These are phyloP conservation scores for grape (Vitis vinifera) DNA, from an alignment of 164 flowering plant species.

Conservation along the genomic window DNA sequence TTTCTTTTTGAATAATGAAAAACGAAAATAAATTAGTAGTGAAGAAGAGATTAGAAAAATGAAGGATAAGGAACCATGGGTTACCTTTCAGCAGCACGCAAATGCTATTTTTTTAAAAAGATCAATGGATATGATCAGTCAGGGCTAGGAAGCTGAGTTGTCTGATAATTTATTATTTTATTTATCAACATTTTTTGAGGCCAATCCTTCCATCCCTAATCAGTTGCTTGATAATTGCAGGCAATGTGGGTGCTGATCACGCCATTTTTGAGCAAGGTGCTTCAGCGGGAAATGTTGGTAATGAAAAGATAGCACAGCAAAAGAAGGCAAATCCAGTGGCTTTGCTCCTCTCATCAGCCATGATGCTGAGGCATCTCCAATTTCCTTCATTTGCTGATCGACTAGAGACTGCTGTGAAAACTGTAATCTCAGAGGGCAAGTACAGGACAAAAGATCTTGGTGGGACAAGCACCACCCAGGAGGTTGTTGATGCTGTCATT, in stretches of 20 bases:
- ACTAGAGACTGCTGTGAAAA: constrained; percentile 66
- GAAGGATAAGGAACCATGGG: too few relatives aligned
- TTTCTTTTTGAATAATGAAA: too few relatives aligned
- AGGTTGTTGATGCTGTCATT: constrained; percentile 65
- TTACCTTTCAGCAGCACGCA: too few relatives aligned
- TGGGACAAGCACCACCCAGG: constrained; percentile 57
- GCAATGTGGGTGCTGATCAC: constrained; percentile 67
- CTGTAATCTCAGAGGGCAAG: constrained; percentile 51
- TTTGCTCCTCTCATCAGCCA: constrained; percentile 69
- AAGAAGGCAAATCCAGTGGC: constrained; percentile 74
- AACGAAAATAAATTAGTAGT: too few relatives aligned
- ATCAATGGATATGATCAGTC: too few relatives aligned
- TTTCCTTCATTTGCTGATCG: constrained; percentile 84
- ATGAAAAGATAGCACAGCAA: constrained; percentile 39
- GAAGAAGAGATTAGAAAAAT: too few relatives aligned
- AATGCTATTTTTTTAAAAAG: too few relatives aligned
- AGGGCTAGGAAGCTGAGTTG: too few relatives aligned
- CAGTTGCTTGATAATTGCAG: constrained; percentile 24
- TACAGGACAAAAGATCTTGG: constrained; percentile 61
- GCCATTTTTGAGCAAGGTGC: constrained; percentile 82
- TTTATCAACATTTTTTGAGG: not conserved
- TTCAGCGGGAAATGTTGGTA: constrained; percentile 74
- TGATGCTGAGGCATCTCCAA: constrained; percentile 73
- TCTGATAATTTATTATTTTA: too few relatives aligned
- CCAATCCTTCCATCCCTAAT: not conserved